Evolutionary conservation across 1,284 basidiomycete genomes (phyloP), one percentile per base, ranked within the genome.

Genomic region (Irpex sp.): DNA sequence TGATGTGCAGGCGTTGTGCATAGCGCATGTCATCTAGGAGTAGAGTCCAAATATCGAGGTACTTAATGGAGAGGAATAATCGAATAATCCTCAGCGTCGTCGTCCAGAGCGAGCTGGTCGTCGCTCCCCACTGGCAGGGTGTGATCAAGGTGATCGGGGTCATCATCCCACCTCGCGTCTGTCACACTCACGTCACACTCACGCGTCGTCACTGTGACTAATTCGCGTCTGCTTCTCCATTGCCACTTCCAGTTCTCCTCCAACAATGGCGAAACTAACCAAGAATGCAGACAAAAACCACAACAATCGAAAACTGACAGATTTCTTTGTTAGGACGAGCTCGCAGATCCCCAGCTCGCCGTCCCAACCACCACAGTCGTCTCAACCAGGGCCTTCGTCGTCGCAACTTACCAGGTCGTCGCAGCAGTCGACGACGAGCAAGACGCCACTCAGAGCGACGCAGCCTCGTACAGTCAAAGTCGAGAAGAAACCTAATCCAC

Each of bases 1-100:
- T 80, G 74, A 91, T 81, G 73, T 91, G 90, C 74, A 86, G 83
- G 68, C 89, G 81, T 74, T 90, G 88, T 67, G 81, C 85, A 85
- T 88, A 77, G 75, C 83, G 80, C 68, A 89, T 89, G 81, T 77
- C 85, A 87, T 86, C 75, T 78, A 80, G 42, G 14, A 9, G 14
- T 21, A 3, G 4, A 28, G 21, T 54, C 21, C 52, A 12, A 21
- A 5, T 58, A 8, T 36, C 47, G 18, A 18, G 42, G 42, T 14
- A 18, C 4, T 2, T 45, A 14, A 45, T 45, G 12, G 42, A 18
- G 42, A 28, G 28, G 28, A 28, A 28, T 28, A 28, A 28, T 28
- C 28, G 28, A 28, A 28, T 28, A 28, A 28, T 28, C 28, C 28
- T 28, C 28, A 28, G 39, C 39, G 39, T 42, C 39, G 39, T n/a